Evolutionary conservation across 768 basidiomycete genomes (phyloP).

Genomic region (Suillus weaverae): DNA sequence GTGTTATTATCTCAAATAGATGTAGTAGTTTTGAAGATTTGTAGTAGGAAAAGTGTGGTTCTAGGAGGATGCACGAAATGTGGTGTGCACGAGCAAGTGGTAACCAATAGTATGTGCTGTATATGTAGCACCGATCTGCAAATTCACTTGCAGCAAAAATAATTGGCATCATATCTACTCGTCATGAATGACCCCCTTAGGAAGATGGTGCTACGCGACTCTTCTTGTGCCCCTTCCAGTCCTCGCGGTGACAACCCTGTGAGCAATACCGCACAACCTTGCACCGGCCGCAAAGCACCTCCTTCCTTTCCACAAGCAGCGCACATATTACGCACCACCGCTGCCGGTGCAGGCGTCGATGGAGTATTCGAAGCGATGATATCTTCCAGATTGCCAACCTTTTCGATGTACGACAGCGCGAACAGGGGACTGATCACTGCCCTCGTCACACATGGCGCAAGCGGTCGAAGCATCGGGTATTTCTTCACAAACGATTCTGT

Average conservation of each 20-base stretch:
- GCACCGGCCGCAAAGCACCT: not conserved
- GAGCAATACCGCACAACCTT: constrained; percentile 44
- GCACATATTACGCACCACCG: constrained; percentile 12
- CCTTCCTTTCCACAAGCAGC: not conserved
- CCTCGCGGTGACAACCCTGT: constrained; percentile 42
- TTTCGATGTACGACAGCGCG: constrained; percentile 49
- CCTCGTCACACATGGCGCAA: constrained; percentile 48
- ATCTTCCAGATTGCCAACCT: constrained; percentile 22
- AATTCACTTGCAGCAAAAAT: not conserved
- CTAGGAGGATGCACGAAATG: no score
- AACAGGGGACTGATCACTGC: constrained; percentile 56
- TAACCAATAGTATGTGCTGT: no score
- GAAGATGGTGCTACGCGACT: constrained; percentile 20
- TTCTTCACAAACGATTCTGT: constrained; percentile 35
- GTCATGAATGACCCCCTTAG: not conserved
- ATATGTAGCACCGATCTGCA: no score
- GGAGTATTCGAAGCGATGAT: not conserved
- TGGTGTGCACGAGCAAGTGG: no score
- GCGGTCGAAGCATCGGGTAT: constrained; percentile 32
- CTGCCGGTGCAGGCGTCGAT: not conserved
- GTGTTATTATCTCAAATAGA: no score
- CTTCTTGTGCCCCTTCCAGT: constrained; percentile 49
- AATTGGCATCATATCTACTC: not conserved
- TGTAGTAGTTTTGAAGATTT: no score
- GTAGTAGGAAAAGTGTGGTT: no score